These are phyloP conservation scores for Penicillium herquei DNA, from an alignment of 495 filamentous ascomycete genomes.

Conservation along the genomic window DNA sequence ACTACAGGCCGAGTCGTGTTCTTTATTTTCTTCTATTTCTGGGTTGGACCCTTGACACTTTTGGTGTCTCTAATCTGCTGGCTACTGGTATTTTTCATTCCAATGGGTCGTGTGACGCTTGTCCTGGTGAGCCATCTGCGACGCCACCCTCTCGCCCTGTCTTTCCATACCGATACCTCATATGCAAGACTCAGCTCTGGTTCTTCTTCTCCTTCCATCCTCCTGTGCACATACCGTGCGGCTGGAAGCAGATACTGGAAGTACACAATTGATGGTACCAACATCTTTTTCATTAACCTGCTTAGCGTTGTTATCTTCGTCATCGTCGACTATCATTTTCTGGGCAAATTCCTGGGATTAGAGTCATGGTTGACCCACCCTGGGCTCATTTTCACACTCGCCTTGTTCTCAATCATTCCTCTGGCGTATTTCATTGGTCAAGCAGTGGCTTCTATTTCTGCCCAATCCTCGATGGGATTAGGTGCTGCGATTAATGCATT, in stretches of 20 bases:
- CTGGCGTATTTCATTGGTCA: slow-evolving; percentile 99
- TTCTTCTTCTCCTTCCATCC: slow-evolving; percentile 75
- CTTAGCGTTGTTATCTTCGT: slow-evolving; percentile 86
- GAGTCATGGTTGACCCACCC: slow-evolving; percentile 71
- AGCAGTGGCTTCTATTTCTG: slow-evolving; percentile 98
- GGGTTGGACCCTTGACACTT: slow-evolving; percentile 86
- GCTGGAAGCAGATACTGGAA: slow-evolving; percentile 97
- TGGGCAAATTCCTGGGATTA: slow-evolving; percentile 64
- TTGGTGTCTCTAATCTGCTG: slow-evolving; percentile 86
- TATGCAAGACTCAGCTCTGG: slow-evolving; percentile 63
- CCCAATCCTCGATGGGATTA: slow-evolving; percentile 99
- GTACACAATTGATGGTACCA: slow-evolving; percentile 97
- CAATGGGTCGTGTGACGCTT: slow-evolving; percentile 94
- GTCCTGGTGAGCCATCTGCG: slow-evolving; percentile 90
- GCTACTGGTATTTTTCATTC: slow-evolving; percentile 96
- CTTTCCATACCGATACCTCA: slow-evolving; percentile 83
- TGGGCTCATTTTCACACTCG: slow-evolving; percentile 80
- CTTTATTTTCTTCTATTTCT: slow-evolving; percentile 93
- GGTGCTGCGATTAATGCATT: slow-evolving; percentile 98
- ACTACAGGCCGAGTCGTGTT: slow-evolving; percentile 91
- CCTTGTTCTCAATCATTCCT: slow-evolving; percentile 89
- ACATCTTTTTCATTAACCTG: slow-evolving; percentile 98
- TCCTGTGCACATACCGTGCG: slow-evolving; percentile 95
- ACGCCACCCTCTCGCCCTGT: slow-evolving; percentile 86
- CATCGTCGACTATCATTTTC: slow-evolving; percentile 85